Evolutionary conservation across 257 asterid species (phyloP), one percentile per base, ranked within the genome.

Genomic region (Henckelia pumila): DNA sequence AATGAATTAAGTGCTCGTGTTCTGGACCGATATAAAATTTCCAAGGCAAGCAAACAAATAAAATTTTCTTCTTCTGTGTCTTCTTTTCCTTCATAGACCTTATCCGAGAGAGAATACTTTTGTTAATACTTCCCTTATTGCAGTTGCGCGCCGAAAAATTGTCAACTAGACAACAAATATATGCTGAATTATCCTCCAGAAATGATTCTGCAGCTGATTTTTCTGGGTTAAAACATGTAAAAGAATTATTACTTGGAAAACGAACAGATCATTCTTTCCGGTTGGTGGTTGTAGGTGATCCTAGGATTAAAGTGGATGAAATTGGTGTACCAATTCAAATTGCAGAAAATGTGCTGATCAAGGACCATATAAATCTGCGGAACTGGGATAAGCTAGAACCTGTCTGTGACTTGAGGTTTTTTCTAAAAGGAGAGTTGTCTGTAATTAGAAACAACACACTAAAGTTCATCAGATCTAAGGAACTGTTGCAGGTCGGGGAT

Each of bases 231-330:
- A 94, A 73, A 78, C 89, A 81, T 78, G 59, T 94, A 16, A 94
- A 91, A 76, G 99, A 94, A 59, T 75, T 91, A 64, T 71, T 94
- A 32, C 82, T 91, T 53, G 97, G 87, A 65, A 94, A 94, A 80
- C 79, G 99, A 55, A 91, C 84, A 11, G 89, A 91, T 73, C 86
- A 87, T 73, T 80, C 79, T 30, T 88, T 94, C 73, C 96, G 99
- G n/a, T 77, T 83, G 95, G 99, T 94, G 8, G 95, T 94, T 16
- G 96, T 94, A 23, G 99, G 97, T 4, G 99, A 94, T 75, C 95
- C 99, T 0, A 73, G 71, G 62, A 10, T 94, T 37, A 81, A 77
- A 60, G 84, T 91, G 29, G 78, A 76, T 32, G 99, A 94, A 82
- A 83, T 94, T 72, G 97, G 99, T 11, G 56, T 94, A 59, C 97